phyloP scores from a whole-genome alignment of 495 filamentous ascomycete genomes.

The Penicillium turbatum region DNA sequence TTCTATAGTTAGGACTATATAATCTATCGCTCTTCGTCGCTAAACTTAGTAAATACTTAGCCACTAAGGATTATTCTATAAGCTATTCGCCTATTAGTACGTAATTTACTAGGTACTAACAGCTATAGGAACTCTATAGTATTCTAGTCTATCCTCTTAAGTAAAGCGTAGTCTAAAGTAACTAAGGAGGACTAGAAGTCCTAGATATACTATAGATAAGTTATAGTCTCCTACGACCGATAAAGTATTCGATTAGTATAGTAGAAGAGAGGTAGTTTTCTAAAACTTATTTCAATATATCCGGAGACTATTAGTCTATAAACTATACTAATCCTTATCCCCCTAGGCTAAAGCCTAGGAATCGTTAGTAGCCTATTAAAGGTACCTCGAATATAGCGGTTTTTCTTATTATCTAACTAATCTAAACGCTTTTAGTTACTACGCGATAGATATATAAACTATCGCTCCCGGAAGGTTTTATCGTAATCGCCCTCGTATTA shows the following conservation, averaged over 20 bases:
- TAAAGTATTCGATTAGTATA: neutral
- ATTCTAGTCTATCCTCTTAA: conserved; percentile 9
- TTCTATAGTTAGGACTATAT: conserved; percentile 20
- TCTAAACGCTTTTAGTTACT: conserved; percentile 7
- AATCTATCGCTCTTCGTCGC: conserved; percentile 14
- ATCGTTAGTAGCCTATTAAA: conserved; percentile 23
- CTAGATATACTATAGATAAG: conserved; percentile 11
- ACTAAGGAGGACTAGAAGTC: conserved; percentile 14
- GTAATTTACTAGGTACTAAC: conserved; percentile 7
- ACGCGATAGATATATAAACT: neutral
- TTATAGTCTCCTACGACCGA: conserved; percentile 13
- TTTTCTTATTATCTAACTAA: conserved; percentile 13
- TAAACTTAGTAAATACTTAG: conserved; percentile 27
- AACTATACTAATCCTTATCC: conserved; percentile 19
- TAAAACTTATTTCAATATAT: conserved; percentile 10
- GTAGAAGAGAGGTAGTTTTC: neutral
- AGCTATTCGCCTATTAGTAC: conserved; percentile 3
- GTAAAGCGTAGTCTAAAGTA: neutral
- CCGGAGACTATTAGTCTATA: conserved; percentile 13
- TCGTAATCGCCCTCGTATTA: conserved; percentile 4
- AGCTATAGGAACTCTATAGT: conserved; percentile 7
- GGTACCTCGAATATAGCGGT: conserved; percentile 8
- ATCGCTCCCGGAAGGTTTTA: neutral
- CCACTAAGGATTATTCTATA: conserved; percentile 12
- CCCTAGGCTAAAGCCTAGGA: conserved; percentile 18